Conservation (phyloP, 371 early-diverging fungal species). For the Syncephalastrum monosporum region DNA sequence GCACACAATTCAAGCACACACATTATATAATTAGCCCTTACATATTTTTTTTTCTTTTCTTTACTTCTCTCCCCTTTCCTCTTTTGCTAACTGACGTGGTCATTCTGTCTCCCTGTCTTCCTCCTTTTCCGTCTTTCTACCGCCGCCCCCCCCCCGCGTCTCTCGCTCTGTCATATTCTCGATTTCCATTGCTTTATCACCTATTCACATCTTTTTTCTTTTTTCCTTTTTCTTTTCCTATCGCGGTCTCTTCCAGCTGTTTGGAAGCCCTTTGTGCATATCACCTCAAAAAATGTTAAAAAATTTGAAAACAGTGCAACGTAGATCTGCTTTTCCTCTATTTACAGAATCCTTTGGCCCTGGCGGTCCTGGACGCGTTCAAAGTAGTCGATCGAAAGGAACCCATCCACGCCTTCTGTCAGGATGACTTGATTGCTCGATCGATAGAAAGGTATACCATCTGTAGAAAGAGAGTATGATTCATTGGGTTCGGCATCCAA, state of each 20-base stretch:
- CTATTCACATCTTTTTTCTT: constrained; percentile 6
- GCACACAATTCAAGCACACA: too few relatives aligned
- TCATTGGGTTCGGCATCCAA: too few relatives aligned
- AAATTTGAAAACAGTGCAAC: too few relatives aligned
- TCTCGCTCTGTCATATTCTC: not conserved
- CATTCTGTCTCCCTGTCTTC: constrained; percentile 4
- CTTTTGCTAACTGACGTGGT: not conserved
- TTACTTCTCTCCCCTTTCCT: not conserved
- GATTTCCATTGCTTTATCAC: constrained; percentile 9
- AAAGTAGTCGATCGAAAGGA: constrained; percentile 68
- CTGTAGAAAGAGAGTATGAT: constrained; percentile 22
- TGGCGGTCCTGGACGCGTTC: constrained; percentile 41
- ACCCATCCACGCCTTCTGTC: constrained; percentile 65
- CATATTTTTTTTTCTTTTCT: not conserved
- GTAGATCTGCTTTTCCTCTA: too few relatives aligned
- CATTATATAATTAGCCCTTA: not conserved
- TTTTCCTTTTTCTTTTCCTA: constrained; percentile 5
- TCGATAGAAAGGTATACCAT: constrained; percentile 72
- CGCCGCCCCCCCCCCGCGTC: constrained; percentile 3
- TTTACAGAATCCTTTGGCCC: constrained; percentile 8
- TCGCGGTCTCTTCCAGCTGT: not conserved
- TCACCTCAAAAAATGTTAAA: too few relatives aligned
- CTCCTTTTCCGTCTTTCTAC: constrained; percentile 1
- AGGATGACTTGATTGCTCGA: constrained; percentile 81
- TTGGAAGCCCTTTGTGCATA: too few relatives aligned